Conservation (phyloP, 306 rosid genomes). For the Ceratonia siliqua region DNA sequence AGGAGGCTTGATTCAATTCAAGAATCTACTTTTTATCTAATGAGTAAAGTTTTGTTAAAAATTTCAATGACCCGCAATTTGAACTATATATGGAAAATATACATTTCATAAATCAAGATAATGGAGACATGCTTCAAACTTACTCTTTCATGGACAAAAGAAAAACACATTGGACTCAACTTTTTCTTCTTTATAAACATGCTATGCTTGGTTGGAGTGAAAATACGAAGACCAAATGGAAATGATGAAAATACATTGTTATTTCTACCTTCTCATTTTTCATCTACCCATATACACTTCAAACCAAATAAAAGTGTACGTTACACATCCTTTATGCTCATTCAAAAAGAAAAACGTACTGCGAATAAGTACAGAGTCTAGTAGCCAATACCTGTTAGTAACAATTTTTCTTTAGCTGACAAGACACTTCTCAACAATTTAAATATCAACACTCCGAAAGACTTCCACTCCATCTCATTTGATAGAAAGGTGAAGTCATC, state of each 20-base stretch:
- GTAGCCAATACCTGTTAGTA: no score
- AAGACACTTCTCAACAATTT: no score
- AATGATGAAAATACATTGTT: not conserved
- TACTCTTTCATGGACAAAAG: not conserved
- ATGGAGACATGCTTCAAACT: not conserved
- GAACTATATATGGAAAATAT: not conserved
- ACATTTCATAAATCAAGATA: not conserved
- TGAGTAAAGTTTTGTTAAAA: not conserved
- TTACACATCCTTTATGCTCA: no score
- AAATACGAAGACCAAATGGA: not conserved
- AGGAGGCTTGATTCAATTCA: no score
- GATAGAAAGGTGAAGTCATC: conserved; percentile 26
- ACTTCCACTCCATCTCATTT: not conserved
- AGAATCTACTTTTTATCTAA: no score
- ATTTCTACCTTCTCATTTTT: not conserved
- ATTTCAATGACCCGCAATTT: not conserved
- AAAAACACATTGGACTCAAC: not conserved
- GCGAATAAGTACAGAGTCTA: no score
- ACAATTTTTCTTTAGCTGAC: no score
- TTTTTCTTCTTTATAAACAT: not conserved
- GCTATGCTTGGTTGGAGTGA: not conserved
- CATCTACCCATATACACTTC: not conserved
- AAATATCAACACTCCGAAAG: not conserved
- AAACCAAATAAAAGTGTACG: no score
- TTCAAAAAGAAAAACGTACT: no score